These are phyloP conservation scores for Leccinum brunneo-olivaceum DNA, from an alignment of 1,284 basidiomycete genomes.

Conservation along the genomic window DNA sequence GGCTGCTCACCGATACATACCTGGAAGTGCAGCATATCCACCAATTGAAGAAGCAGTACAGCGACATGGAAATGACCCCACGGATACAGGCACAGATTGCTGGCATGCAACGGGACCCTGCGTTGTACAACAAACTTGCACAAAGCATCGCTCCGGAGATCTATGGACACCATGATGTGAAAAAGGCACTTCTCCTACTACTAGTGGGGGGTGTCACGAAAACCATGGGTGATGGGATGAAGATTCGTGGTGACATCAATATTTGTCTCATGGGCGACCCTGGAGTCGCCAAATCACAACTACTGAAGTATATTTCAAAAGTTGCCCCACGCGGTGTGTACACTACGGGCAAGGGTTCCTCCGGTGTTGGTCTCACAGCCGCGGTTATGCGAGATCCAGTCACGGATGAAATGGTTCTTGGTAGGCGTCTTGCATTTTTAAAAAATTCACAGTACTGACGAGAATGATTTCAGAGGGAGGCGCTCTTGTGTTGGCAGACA, in stretches of 20 bases:
- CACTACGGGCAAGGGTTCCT: constrained; percentile 96
- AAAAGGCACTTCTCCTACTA: constrained; percentile 92
- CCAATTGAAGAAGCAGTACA: constrained; percentile 98
- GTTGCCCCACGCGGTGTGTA: constrained; percentile 97
- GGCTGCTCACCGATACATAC: constrained; percentile 95
- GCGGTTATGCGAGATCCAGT: constrained; percentile 99
- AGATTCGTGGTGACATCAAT: constrained; percentile 97
- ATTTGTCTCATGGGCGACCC: constrained; percentile 99
- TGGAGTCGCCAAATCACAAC: constrained; percentile 97
- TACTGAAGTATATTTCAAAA: constrained; percentile 98
- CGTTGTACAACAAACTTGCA: constrained; percentile 80
- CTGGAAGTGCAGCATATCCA: constrained; percentile 87
- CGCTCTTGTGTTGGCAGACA: constrained; percentile 95
- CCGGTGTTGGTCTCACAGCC: constrained; percentile 96
- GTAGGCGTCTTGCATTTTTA: constrained; percentile 41
- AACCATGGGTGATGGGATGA: constrained; percentile 94
- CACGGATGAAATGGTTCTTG: constrained; percentile 98
- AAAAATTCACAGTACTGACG: constrained; percentile 1
- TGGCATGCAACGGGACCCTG: constrained; percentile 69
- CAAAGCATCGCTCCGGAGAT: constrained; percentile 96
- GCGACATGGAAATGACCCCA: constrained; percentile 87
- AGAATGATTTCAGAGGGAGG: constrained; percentile 77
- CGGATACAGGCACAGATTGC: constrained; percentile 72
- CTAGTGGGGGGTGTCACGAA: constrained; percentile 97
- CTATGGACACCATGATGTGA: constrained; percentile 96